Conservation (phyloP, 345 rosid genomes). For the Limnanthes douglasii region DNA sequence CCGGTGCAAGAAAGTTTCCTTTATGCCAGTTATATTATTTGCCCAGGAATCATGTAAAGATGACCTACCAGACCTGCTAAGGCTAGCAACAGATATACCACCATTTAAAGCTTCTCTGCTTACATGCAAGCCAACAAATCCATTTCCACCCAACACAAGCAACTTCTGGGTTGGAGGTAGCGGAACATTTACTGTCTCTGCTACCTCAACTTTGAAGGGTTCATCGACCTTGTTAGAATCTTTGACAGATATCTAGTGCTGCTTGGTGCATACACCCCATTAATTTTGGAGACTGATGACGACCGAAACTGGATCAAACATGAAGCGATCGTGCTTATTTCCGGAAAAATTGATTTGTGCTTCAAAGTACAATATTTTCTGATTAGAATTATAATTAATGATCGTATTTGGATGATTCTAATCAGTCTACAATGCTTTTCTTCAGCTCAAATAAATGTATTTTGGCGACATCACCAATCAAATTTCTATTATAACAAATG, state of each 20-base stretch:
- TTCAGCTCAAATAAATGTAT: too few species aligned
- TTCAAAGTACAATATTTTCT: too few species aligned
- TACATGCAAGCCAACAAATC: slow-evolving; percentile 89
- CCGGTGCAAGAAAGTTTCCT: slow-evolving; percentile 82
- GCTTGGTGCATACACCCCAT: slow-evolving; percentile 12
- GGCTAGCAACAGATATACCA: slow-evolving; percentile 68
- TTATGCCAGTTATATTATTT: slow-evolving; percentile 62
- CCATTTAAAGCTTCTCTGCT: slow-evolving; percentile 79
- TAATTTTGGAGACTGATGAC: slow-evolving; percentile 1
- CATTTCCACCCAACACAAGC: slow-evolving; percentile 96
- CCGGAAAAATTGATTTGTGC: too few species aligned
- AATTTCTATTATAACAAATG: too few species aligned
- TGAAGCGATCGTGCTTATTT: slow-evolving; percentile 18
- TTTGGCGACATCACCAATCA: too few species aligned
- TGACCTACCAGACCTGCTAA: slow-evolving; percentile 97
- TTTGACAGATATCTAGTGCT: slow-evolving; percentile 38
- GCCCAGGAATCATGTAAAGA: slow-evolving; percentile 73
- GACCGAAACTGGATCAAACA: slow-evolving; percentile 12
- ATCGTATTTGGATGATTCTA: too few species aligned
- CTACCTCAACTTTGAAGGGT: slow-evolving; percentile 72
- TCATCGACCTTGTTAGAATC: slow-evolving; percentile 72
- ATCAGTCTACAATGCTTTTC: too few species aligned
- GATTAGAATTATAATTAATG: too few species aligned
- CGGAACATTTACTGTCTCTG: slow-evolving; percentile 66
- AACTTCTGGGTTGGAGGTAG: slow-evolving; percentile 84